Evolutionary conservation across 768 basidiomycete genomes (phyloP).

Genomic region (Coprinopsis marcescibilis): DNA sequence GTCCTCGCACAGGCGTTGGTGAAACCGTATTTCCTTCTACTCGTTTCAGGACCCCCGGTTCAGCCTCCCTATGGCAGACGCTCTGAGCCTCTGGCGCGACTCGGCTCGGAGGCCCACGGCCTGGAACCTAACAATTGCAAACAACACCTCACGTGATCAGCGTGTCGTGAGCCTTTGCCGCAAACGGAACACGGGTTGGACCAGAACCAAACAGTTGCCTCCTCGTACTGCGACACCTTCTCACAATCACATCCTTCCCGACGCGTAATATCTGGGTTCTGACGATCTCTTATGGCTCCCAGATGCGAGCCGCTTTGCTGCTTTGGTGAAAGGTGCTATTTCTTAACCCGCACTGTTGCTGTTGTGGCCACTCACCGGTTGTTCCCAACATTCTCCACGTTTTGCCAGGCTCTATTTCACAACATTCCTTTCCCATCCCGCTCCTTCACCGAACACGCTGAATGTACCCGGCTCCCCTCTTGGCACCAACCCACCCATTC

Average conservation of each 20-base stretch:
- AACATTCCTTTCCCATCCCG: constrained; percentile 76
- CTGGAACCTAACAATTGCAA: not conserved
- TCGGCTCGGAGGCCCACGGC: not conserved
- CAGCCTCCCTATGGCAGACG: no score
- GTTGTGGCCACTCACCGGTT: no score
- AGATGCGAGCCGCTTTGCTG: constrained; percentile 75
- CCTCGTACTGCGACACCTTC: not conserved
- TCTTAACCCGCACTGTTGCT: constrained; percentile 11
- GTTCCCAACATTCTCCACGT: constrained; percentile 9
- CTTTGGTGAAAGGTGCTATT: constrained; percentile 65
- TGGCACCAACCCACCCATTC: constrained; percentile 53
- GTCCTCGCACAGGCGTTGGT: no score
- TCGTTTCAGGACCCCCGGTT: no score
- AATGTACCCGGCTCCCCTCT: constrained; percentile 53
- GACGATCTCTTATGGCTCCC: constrained; percentile 29
- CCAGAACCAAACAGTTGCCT: constrained; percentile 11
- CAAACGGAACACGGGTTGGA: constrained; percentile 4
- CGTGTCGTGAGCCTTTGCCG: constrained; percentile 3
- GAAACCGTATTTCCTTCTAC: no score
- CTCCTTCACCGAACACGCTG: constrained; percentile 58
- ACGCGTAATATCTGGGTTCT: constrained; percentile 18
- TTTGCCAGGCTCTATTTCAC: constrained; percentile 75
- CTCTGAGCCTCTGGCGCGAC: no score
- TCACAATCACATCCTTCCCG: not conserved
- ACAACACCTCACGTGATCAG: constrained; percentile 7